Evolutionary conservation across 129 eudicot genomes (phyloP).

Genomic region (Artemisia tridentata): DNA sequence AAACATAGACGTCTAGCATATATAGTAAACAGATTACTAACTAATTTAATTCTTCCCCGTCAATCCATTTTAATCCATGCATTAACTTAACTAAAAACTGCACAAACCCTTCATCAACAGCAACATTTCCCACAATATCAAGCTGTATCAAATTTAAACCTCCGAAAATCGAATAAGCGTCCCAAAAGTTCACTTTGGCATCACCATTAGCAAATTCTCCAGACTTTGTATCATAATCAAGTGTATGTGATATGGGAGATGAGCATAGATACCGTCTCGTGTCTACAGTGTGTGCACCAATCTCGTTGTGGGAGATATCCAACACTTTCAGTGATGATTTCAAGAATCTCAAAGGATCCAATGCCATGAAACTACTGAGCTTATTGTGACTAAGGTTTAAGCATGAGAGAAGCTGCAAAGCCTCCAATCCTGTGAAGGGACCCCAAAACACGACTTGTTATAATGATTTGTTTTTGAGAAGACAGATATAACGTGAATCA

Average conservation of each 20-base stretch:
- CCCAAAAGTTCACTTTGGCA: slow-evolving; percentile 50
- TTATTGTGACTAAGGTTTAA: slow-evolving; percentile 78
- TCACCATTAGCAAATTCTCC: slow-evolving; percentile 30
- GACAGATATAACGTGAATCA: background rate
- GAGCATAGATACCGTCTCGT: slow-evolving; percentile 70
- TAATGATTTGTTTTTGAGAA: background rate
- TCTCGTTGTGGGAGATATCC: slow-evolving; percentile 69
- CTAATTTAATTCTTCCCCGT: slow-evolving; percentile 13
- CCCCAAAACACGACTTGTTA: background rate
- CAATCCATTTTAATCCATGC: slow-evolving; percentile 68
- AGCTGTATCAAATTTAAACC: slow-evolving; percentile 53
- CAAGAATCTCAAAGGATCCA: slow-evolving; percentile 60
- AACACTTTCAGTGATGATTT: slow-evolving; percentile 43
- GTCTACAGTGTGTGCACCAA: slow-evolving; percentile 72
- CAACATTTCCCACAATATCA: slow-evolving; percentile 65
- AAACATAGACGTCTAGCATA: too few species aligned
- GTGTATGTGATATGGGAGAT: slow-evolving; percentile 67
- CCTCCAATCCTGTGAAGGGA: slow-evolving; percentile 68
- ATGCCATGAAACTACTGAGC: slow-evolving; percentile 63
- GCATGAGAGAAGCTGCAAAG: slow-evolving; percentile 77
- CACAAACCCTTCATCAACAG: slow-evolving; percentile 43
- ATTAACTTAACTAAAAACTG: slow-evolving; percentile 44
- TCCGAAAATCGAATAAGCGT: slow-evolving; percentile 55
- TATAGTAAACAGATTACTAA: background rate
- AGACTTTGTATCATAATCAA: slow-evolving; percentile 36